These are phyloP conservation scores for Colletotrichum tofieldiae DNA, from an alignment of 2,329 filamentous ascomycete species.

Conservation along the genomic window DNA sequence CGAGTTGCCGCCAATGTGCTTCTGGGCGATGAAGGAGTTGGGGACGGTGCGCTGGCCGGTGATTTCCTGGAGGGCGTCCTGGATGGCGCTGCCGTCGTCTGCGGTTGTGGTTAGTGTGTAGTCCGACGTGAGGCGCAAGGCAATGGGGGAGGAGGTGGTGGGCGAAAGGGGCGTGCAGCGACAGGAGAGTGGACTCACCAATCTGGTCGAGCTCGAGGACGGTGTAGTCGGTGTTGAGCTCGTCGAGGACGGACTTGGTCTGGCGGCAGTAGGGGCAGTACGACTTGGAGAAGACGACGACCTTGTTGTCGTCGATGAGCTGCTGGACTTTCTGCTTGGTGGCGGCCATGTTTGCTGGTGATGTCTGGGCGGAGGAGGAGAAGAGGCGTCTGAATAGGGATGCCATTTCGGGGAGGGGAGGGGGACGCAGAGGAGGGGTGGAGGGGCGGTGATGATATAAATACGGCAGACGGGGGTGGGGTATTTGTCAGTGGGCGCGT, in stretches of 20 bases:
- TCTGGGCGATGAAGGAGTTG: slow-evolving; percentile 91
- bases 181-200: slow-evolving; percentile 68
- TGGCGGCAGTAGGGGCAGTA: slow-evolving; percentile 94
- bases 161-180: no score
- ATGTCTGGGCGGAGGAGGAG: slow-evolving; percentile 64
- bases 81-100: slow-evolving; percentile 89
- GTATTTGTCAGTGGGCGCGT: slow-evolving; percentile 18
- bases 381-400: slow-evolving; percentile 80
- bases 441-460: slow-evolving; percentile 25
- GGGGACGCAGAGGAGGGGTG: background rate
- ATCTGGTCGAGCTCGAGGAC: slow-evolving; percentile 88
- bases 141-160: background rate
- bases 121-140: background rate
- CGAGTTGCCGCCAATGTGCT: slow-evolving; percentile 98
- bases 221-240: slow-evolving; percentile 80
- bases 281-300: slow-evolving; percentile 97
- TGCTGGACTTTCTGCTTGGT: slow-evolving; percentile 86
- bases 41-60: slow-evolving; percentile 91
- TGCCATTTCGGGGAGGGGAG: slow-evolving; percentile 64
- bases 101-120: slow-evolving; percentile 44
- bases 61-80: slow-evolving; percentile 85
- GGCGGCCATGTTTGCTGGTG: slow-evolving; percentile 82
- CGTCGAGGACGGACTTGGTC: slow-evolving; percentile 82
- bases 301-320: slow-evolving; percentile 91
- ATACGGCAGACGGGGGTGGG: background rate